Percentiles rank a stretch among this genome's conserved stretches.
phyloP scores from a whole-genome alignment of 2,329 filamentous ascomycete species.

The Sclerotinia trifoliorum region DNA sequence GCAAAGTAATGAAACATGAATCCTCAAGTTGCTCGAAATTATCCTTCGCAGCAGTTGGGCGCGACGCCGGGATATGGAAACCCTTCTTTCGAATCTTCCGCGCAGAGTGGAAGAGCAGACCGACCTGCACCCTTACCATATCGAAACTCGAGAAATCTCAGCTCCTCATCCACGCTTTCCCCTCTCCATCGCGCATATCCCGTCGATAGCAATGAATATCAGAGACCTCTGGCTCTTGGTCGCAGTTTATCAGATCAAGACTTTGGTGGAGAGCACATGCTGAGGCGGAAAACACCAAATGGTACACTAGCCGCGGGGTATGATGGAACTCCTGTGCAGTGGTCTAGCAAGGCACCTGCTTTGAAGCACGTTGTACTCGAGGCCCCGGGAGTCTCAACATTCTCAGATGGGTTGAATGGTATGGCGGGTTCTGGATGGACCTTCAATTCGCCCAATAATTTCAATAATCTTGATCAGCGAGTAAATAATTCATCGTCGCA shows the following conservation, averaged over 20 bases:
- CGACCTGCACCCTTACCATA: constrained; percentile 32
- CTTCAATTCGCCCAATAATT: constrained; percentile 19
- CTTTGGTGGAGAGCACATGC: constrained; percentile 54
- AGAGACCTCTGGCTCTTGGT: constrained; percentile 25
- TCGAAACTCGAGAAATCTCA: constrained; percentile 37
- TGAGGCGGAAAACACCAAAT: constrained; percentile 88
- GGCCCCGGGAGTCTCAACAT: constrained; percentile 41
- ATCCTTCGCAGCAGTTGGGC: constrained; percentile 40
- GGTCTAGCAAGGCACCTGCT: constrained; percentile 70
- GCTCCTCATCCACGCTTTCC: constrained; percentile 27
- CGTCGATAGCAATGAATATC: constrained; percentile 31
- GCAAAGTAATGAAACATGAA: constrained; percentile 44
- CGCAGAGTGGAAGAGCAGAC: constrained; percentile 30
- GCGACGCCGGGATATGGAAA: constrained; percentile 35
- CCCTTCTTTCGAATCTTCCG: constrained; percentile 33
- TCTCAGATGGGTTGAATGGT: constrained; percentile 23
- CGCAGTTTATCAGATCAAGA: constrained; percentile 47
- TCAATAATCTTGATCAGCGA: constrained; percentile 26
- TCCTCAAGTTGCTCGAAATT: constrained; percentile 46
- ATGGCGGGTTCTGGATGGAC: constrained; percentile 9
- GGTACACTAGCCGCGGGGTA: constrained; percentile 92
- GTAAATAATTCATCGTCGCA: constrained; percentile 15
- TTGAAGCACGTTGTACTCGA: constrained; percentile 81
- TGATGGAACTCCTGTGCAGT: constrained; percentile 76
- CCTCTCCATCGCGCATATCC: constrained; percentile 35